Percentiles rank a stretch among this genome's conserved stretches.
phyloP scores from a whole-genome alignment of 2,329 filamentous ascomycete genomes.

The Alternaria viburni region DNA sequence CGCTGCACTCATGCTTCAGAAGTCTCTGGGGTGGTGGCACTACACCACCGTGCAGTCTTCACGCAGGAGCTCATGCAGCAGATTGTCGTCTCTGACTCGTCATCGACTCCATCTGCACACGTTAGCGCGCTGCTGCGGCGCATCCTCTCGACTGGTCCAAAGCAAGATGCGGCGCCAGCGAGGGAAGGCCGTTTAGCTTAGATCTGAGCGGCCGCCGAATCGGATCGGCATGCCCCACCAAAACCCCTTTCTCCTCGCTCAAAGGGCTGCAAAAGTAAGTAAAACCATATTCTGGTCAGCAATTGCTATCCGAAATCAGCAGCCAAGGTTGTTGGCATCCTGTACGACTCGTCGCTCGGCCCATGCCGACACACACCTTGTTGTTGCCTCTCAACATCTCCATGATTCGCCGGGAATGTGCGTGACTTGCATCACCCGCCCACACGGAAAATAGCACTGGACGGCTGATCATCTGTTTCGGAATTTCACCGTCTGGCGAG shows the following conservation, averaged over 20 bases:
- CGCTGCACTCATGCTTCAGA: slow-evolving; percentile 3
- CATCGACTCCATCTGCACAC: slow-evolving; percentile 14
- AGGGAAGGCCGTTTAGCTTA: slow-evolving; percentile 39
- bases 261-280: slow-evolving; percentile 25
- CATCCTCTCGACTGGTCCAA: slow-evolving; percentile 16
- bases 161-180: slow-evolving; percentile 41
- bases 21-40: slow-evolving; percentile 8
- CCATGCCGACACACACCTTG: slow-evolving; percentile 4
- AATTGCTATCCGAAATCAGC: slow-evolving; percentile 4
- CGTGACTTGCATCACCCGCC: slow-evolving; percentile 8
- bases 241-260: slow-evolving; percentile 28
- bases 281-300: slow-evolving; percentile 13
- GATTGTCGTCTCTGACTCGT: slow-evolving; percentile 20
- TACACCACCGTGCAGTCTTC: neutral
- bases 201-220: slow-evolving; percentile 44
- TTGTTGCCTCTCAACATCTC: neutral
- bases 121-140: slow-evolving; percentile 17
- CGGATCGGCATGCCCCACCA: slow-evolving; percentile 41
- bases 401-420: slow-evolving; percentile 3
- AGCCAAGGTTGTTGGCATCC: slow-evolving; percentile 1
- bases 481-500: slow-evolving; percentile 16
- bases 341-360: neutral
- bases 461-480: slow-evolving; percentile 14
- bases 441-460: slow-evolving; percentile 1
- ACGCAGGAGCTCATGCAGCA: neutral